These are phyloP conservation scores for Coemansia sp. DNA, from an alignment of 192 early-diverging fungal genomes.

Conservation along the genomic window DNA sequence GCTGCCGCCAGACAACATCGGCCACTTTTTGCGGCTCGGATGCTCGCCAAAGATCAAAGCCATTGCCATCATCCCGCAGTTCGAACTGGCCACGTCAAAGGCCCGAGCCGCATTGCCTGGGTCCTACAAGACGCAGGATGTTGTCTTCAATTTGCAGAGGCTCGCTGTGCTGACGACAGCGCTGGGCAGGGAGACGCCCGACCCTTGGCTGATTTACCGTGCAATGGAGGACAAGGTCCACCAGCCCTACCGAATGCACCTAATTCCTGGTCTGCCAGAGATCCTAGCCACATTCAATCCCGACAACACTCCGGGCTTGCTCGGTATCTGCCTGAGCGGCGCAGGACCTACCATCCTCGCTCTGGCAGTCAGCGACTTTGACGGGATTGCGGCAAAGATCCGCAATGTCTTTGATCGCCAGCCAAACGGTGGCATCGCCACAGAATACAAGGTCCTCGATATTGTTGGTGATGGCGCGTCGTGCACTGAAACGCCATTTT, in stretches of 20 bases:
- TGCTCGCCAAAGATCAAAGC: slow-evolving; percentile 71
- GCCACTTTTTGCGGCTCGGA: slow-evolving; percentile 64
- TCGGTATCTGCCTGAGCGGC: slow-evolving; percentile 92
- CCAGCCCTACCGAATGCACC: slow-evolving; percentile 89
- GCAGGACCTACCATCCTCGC: slow-evolving; percentile 96
- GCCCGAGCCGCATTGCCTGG: slow-evolving; percentile 83
- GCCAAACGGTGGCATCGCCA: slow-evolving; percentile 32
- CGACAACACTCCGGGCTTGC: slow-evolving; percentile 72
- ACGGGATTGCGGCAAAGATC: slow-evolving; percentile 66
- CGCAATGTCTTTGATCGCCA: slow-evolving; percentile 35
- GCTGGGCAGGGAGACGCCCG: slow-evolving; percentile 66
- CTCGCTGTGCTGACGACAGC: slow-evolving; percentile 86
- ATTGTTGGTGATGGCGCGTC: slow-evolving; percentile 49
- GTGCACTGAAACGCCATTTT: slow-evolving; percentile 13
- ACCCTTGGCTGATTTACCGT: slow-evolving; percentile 76
- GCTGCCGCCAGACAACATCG: slow-evolving; percentile 62
- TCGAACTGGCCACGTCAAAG: slow-evolving; percentile 88
- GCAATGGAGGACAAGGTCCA: slow-evolving; percentile 98
- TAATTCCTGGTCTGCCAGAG: slow-evolving; percentile 91
- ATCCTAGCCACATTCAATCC: slow-evolving; percentile 75
- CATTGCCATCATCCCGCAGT: slow-evolving; percentile 81
- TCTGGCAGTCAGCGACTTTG: slow-evolving; percentile 81
- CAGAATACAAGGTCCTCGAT: slow-evolving; percentile 47
- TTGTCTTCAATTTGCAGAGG: slow-evolving; percentile 92
- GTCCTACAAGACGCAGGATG: slow-evolving; percentile 73